Evolutionary conservation across 164 flowering plant genomes (phyloP), one percentile per base, ranked within the genome.

Genomic region (Litsea cubeba): DNA sequence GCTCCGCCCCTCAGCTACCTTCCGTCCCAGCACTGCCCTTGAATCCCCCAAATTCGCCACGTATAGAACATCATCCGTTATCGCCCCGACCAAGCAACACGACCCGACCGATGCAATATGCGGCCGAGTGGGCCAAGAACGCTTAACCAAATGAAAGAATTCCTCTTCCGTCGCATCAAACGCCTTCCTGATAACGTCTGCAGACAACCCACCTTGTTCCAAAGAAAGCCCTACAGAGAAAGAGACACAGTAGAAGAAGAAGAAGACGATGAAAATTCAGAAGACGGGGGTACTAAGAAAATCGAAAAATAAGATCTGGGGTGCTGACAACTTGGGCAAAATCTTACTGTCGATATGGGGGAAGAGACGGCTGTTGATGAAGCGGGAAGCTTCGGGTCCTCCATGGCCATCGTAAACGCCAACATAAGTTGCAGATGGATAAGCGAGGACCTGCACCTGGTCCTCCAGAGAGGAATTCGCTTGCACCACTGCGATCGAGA

Each of bases 391-490:
- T 62, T 88, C 87, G 5, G 91, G 89, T 5, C 91, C 91, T 24
- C 91, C 91, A 54, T 88, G 91, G 54, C 91, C 91, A 68, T 88
- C 91, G 65, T 85, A 88, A 32, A 88, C 88, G 30, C 91, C 91
- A 20, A 88, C 79, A 26, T 83, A 87, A 51, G 89, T 88, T 8
- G 86, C 84, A 6, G 77, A 79, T 14, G 88, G 86, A 6, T 83
- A 81, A 20, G 87, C 80, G 72, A 84, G 81, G 28, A 86, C 91
- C 74, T 88, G 91, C 49, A 85, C 81, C 75, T 88, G 91, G 65
- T 88, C 89, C 67, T 86, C 89, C 2, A 88, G 82, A 2, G 73
- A 77, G 3, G 86, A 78, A 58, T 88, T 88, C 3, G 91, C 91
- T 70, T 88, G 91, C 23, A 85, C 89, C 1, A 88, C 91, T 3